These are phyloP conservation scores for Hypoxylon sp. DNA, from an alignment of 2,329 filamentous ascomycete genomes.

Conservation along the genomic window DNA sequence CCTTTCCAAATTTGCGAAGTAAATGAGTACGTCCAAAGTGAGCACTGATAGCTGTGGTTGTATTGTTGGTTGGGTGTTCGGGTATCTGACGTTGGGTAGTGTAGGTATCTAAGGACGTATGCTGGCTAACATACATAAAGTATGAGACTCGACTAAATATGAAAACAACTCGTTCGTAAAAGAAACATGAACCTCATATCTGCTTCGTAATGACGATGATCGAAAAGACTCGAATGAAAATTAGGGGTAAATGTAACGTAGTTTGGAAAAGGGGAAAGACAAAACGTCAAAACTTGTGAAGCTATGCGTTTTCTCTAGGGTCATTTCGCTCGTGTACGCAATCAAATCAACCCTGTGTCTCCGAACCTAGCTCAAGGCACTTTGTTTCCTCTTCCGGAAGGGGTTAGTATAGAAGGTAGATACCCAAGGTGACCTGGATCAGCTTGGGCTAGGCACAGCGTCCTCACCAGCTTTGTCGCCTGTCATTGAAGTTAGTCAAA, in stretches of 20 bases:
- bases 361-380: background rate
- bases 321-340: background rate
- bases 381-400: background rate
- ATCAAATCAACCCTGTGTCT: background rate
- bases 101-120: background rate
- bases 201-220: background rate
- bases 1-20: background rate
- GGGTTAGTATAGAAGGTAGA: background rate
- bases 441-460: background rate
- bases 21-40: background rate
- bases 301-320: background rate
- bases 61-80: background rate
- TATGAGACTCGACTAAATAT: conserved; percentile 1
- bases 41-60: background rate
- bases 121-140: background rate
- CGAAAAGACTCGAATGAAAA: background rate
- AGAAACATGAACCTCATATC: background rate
- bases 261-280: background rate
- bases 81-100: background rate
- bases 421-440: background rate
- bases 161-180: background rate
- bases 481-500: background rate
- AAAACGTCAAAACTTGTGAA: background rate
- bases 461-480: background rate
- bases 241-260: background rate